Evolutionary conservation across 371 early-diverging fungal genomes (phyloP).

Genomic region (Aphelidium insulamus): DNA sequence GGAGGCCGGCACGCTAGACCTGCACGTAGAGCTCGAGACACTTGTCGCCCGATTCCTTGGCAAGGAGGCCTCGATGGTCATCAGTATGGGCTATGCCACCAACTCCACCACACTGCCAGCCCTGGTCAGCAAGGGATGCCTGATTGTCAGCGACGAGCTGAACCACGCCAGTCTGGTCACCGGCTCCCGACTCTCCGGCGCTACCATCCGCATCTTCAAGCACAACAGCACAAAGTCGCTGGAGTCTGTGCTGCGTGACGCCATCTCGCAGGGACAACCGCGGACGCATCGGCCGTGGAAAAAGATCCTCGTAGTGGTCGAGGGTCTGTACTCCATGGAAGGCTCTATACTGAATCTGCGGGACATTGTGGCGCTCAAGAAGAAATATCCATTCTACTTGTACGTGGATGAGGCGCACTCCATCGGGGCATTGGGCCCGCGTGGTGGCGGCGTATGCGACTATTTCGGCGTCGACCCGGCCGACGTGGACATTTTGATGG

Average conservation of each 20-base stretch:
- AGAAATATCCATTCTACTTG: conserved; percentile 86
- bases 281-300: conserved; percentile 97
- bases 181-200: conserved; percentile 89
- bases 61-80: conserved; percentile 78
- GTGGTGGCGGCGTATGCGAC: conserved; percentile 95
- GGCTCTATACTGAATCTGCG: conserved; percentile 82
- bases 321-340: conserved; percentile 99
- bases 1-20: conserved; percentile 44
- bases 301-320: conserved; percentile 93
- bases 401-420: conserved; percentile 99
- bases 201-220: conserved; percentile 83
- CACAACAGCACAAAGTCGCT: conserved; percentile 76
- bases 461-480: conserved; percentile 72
- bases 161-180: conserved; percentile 94
- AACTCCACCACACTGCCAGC: conserved; percentile 94
- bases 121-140: conserved; percentile 66
- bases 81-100: conserved; percentile 98
- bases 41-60: conserved; percentile 91
- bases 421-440: conserved; percentile 86
- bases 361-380: conserved; percentile 74
- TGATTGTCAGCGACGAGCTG: conserved; percentile 93
- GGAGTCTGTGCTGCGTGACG: conserved; percentile 63
- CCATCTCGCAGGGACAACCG: conserved; percentile 96
- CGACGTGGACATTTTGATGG: conserved; percentile 96
- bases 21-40: conserved; percentile 63